phyloP scores from a whole-genome alignment of 768 basidiomycete species.

The Tulasnella sp. region DNA sequence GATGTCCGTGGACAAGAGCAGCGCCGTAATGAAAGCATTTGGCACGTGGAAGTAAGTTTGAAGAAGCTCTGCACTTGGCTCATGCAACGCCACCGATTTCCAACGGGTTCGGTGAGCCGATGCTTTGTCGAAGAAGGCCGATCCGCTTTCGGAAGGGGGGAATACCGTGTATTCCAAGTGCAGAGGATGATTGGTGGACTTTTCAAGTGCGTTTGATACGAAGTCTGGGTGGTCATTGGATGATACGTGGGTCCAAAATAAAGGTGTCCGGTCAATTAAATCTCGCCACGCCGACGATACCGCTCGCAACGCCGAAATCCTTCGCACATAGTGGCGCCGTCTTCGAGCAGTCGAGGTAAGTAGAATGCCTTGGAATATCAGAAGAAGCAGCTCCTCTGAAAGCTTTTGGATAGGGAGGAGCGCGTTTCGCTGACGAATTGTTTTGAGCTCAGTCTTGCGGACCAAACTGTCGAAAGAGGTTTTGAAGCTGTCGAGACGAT shows the following conservation, averaged over 20 bases:
- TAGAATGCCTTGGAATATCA: background rate
- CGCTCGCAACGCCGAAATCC: background rate
- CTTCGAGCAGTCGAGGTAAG: background rate
- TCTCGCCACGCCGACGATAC: background rate
- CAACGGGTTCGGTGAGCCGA: background rate
- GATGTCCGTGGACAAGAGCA: background rate
- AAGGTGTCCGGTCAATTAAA: background rate
- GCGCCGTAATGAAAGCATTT: background rate
- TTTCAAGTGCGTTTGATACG: background rate
- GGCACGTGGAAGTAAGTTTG: background rate
- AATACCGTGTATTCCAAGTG: background rate
- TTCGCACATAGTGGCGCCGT: background rate
- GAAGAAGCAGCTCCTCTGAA: background rate
- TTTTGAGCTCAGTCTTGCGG: background rate
- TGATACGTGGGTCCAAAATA: background rate
- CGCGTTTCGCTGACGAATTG: background rate
- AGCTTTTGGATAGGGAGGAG: background rate
- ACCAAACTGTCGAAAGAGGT: background rate
- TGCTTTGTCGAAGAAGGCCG: background rate
- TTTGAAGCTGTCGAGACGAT: background rate
- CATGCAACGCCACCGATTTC: background rate
- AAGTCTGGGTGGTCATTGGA: background rate
- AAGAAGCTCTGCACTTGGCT: background rate
- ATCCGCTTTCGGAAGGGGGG: background rate
- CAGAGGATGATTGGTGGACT: background rate